Percentiles rank a stretch among this genome's conserved stretches.
These are phyloP conservation scores for Auricularia cornea DNA, from an alignment of 768 basidiomycete species.

Conservation along the genomic window DNA sequence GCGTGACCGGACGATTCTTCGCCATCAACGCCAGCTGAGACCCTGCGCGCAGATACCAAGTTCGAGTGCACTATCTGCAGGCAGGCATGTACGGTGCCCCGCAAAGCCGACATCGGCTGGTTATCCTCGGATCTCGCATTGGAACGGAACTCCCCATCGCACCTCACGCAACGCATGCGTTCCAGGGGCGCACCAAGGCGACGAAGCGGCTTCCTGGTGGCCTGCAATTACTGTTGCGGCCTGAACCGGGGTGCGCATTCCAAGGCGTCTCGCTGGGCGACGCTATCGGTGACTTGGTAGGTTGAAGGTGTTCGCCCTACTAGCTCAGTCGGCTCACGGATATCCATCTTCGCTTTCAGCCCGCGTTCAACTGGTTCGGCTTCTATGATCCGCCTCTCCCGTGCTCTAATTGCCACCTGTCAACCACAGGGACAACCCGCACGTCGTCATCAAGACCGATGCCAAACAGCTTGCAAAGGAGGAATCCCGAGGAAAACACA, in stretches of 20 bases:
- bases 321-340: not conserved
- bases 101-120: slow-evolving; percentile 56
- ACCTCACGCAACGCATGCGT: slow-evolving; percentile 3
- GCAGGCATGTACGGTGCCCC: slow-evolving; percentile 61
- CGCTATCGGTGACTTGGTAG: slow-evolving; percentile 61
- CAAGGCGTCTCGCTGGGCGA: slow-evolving; percentile 50
- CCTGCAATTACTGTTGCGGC: slow-evolving; percentile 33
- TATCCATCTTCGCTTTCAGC: slow-evolving; percentile 27
- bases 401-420: slow-evolving; percentile 13
- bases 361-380: slow-evolving; percentile 60
- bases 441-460: too few relatives aligned
- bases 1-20: slow-evolving; percentile 15
- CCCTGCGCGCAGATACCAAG: slow-evolving; percentile 76
- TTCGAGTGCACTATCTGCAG: slow-evolving; percentile 54
- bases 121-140: slow-evolving; percentile 31
- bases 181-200: not conserved
- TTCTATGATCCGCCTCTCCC: slow-evolving; percentile 15
- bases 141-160: not conserved
- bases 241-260: slow-evolving; percentile 40
- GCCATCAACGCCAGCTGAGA: too few relatives aligned
- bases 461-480: too few relatives aligned
- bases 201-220: slow-evolving; percentile 13
- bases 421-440: too few relatives aligned
- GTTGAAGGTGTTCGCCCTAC: slow-evolving; percentile 18
- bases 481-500: slow-evolving; percentile 23